Conservation (phyloP, 768 basidiomycete species). For the Leccinum rimulosum region DNA sequence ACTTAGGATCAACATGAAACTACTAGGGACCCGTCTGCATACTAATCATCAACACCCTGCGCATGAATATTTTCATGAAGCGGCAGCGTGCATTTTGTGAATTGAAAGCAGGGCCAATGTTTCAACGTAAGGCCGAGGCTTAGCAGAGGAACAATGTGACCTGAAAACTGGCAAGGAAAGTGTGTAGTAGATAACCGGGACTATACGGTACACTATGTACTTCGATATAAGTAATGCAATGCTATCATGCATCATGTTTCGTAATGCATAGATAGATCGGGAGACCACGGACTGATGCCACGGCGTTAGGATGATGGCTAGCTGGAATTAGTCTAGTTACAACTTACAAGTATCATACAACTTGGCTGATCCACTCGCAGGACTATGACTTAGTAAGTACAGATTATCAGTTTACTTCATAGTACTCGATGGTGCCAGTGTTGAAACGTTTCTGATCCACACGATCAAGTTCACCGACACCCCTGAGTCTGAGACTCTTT, state of each 20-base stretch:
- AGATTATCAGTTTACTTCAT: constrained; percentile 7
- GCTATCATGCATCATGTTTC: neutral
- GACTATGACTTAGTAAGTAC: constrained; percentile 5
- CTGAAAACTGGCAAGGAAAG: neutral
- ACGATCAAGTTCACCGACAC: neutral
- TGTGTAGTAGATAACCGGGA: neutral
- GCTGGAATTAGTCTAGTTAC: constrained; percentile 1
- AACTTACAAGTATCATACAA: neutral
- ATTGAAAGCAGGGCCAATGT: neutral
- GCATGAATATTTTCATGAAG: neutral
- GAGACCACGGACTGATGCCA: neutral
- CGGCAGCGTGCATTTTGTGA: neutral
- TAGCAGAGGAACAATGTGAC: neutral
- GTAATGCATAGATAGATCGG: neutral
- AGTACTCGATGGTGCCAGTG: neutral
- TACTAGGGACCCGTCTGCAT: neutral
- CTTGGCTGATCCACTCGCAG: constrained; percentile 8
- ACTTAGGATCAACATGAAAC: neutral
- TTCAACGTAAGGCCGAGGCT: neutral
- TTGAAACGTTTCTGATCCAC: constrained; percentile 29
- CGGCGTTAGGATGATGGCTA: constrained; percentile 5
- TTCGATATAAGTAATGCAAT: neutral
- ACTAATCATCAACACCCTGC: neutral
- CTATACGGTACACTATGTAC: neutral
- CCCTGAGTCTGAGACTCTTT: constrained; percentile 25